Conservation (phyloP, 495 filamentous ascomycete species). For the Penicillium mononematosum region DNA sequence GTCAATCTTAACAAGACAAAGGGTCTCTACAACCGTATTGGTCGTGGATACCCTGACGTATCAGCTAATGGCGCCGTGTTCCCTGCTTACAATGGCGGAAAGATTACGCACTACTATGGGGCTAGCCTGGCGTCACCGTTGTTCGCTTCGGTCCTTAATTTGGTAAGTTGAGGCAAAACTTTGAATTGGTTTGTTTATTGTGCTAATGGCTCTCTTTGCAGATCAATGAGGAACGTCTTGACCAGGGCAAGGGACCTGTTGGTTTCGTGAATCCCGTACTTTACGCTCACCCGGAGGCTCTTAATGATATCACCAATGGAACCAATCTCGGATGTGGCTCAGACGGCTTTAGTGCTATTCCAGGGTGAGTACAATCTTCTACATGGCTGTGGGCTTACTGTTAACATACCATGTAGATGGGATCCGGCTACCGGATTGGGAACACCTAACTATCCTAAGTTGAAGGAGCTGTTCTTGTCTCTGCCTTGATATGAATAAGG, state of each 20-base stretch:
- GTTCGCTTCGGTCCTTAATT: slow-evolving; percentile 54
- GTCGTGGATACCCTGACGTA: slow-evolving; percentile 66
- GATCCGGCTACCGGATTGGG: slow-evolving; percentile 56
- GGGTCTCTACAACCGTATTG: slow-evolving; percentile 57
- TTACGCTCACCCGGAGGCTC: slow-evolving; percentile 45
- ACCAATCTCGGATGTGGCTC: slow-evolving; percentile 49
- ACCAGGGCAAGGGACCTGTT: slow-evolving; percentile 45
- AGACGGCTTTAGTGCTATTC: slow-evolving; percentile 48
- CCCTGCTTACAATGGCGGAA: slow-evolving; percentile 41
- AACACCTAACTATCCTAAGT: slow-evolving; percentile 51
- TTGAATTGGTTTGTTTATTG: neutral
- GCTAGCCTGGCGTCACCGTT: slow-evolving; percentile 57
- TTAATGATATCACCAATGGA: slow-evolving; percentile 52
- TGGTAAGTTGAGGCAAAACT: slow-evolving; percentile 17
- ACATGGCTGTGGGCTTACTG: neutral
- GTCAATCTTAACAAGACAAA: slow-evolving; percentile 42
- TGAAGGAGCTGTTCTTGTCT: slow-evolving; percentile 43
- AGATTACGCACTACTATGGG: slow-evolving; percentile 45
- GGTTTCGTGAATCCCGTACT: slow-evolving; percentile 55
- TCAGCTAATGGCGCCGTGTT: slow-evolving; percentile 59
- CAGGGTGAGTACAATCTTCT: slow-evolving; percentile 30
- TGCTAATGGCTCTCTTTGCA: slow-evolving; percentile 6
- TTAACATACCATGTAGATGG: slow-evolving; percentile 33
- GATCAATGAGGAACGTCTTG: slow-evolving; percentile 51
- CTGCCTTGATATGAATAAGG: slow-evolving; percentile 24